Conservation (phyloP, 805 yeast genomes). For the Hyphopichia homilentoma region DNA sequence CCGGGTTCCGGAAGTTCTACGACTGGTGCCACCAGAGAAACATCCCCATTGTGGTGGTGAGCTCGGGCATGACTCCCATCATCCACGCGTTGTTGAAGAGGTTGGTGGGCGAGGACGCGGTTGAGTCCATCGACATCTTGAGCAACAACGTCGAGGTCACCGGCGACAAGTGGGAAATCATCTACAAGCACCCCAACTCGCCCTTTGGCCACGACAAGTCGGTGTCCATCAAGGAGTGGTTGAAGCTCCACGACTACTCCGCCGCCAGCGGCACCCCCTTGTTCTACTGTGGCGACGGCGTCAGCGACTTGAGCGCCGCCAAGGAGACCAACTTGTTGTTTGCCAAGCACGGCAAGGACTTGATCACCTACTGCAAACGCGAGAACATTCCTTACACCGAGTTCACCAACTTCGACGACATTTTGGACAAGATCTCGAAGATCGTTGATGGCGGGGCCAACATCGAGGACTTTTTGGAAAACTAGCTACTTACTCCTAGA, state of each 20-base stretch:
- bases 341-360: constrained; percentile 90
- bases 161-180: constrained; percentile 74
- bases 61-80: constrained; percentile 92
- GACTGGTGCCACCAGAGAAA: constrained; percentile 68
- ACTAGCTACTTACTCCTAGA: too few relatives aligned
- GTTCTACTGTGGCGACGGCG: constrained; percentile 98
- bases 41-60: constrained; percentile 83
- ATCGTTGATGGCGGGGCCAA: constrained; percentile 39
- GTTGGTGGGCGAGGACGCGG: constrained; percentile 75
- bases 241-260: constrained; percentile 24
- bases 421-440: constrained; percentile 55
- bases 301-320: constrained; percentile 91
- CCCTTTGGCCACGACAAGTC: constrained; percentile 95
- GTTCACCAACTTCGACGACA: constrained; percentile 74
- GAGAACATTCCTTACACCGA: constrained; percentile 83
- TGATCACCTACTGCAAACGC: constrained; percentile 76
- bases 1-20: constrained; percentile 83
- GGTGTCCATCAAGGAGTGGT: constrained; percentile 59
- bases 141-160: constrained; percentile 68
- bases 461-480: constrained; percentile 22
- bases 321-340: constrained; percentile 89
- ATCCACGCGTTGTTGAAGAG: constrained; percentile 71
- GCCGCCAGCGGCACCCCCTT: constrained; percentile 33
- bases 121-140: constrained; percentile 69
- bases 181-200: constrained; percentile 75